A percentile compares a stretch with the other conserved stretches of the same genome.
Conservation (phyloP, 202 grass and related monocot species). For the Dendrocalamus latiflorus region DNA sequence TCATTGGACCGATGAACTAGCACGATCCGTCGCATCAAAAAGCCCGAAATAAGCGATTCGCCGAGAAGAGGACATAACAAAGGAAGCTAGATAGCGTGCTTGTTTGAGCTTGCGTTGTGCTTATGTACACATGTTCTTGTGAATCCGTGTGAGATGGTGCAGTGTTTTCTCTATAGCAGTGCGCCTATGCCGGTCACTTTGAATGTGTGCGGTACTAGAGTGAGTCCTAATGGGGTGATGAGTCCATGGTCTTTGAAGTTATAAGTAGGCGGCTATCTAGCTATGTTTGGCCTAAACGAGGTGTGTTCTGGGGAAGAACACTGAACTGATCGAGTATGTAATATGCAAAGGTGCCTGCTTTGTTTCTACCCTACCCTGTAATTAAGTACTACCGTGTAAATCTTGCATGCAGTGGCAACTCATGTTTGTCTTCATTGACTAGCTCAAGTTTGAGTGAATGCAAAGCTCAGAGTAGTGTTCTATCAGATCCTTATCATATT, state of each 20-base stretch:
- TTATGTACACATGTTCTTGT: background rate
- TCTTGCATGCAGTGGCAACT: background rate
- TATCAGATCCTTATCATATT: background rate
- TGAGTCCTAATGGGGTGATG: background rate
- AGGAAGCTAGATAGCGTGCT: background rate
- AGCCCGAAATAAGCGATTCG: background rate
- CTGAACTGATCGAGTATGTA: background rate
- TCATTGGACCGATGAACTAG: constrained; percentile 49
- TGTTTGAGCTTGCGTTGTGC: background rate
- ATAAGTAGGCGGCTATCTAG: background rate
- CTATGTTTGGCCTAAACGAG: background rate
- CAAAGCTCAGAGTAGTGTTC: background rate
- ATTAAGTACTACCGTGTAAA: background rate
- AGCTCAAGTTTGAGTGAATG: background rate
- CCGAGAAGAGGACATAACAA: background rate
- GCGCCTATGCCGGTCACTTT: background rate
- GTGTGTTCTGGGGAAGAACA: background rate
- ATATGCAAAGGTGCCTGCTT: background rate
- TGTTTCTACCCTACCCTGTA: constrained; percentile 12
- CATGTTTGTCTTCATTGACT: background rate
- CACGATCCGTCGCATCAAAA: no score
- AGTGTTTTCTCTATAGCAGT: background rate
- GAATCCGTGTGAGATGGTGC: background rate
- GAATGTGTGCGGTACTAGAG: background rate
- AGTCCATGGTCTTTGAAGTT: background rate